Evolutionary conservation across 345 rosid genomes (phyloP).

Genomic region (Viola odorata): DNA sequence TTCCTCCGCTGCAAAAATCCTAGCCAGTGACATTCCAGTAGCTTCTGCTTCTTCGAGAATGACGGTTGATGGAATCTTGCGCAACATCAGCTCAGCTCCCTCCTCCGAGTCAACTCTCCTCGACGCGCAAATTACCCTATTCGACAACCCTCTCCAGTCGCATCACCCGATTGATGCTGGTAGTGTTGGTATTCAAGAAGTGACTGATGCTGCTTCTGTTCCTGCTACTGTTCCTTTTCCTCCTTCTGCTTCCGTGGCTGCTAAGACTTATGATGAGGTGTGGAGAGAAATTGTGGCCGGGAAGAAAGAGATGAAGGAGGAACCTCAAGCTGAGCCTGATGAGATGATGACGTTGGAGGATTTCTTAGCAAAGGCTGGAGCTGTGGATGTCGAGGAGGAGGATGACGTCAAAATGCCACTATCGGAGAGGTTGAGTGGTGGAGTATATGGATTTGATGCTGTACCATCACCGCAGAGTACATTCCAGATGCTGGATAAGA

Average conservation of each 20-base stretch:
- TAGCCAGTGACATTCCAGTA: constrained; percentile 10
- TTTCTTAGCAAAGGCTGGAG: constrained; percentile 70
- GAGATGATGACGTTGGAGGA: constrained; percentile 93
- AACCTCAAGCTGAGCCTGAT: constrained; percentile 37
- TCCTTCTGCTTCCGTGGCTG: neutral
- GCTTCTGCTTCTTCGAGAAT: constrained; percentile 23
- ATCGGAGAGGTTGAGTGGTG: constrained; percentile 43
- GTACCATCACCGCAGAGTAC: constrained; percentile 24
- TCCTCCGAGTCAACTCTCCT: constrained; percentile 41
- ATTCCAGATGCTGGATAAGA: constrained; percentile 50
- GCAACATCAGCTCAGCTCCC: constrained; percentile 25
- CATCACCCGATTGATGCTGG: neutral
- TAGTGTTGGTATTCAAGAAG: neutral
- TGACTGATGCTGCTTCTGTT: constrained; percentile 5
- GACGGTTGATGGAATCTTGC: constrained; percentile 44
- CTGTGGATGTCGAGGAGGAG: constrained; percentile 31
- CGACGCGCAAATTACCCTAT: constrained; percentile 33
- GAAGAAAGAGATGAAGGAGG: constrained; percentile 55
- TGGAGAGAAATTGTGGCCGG: constrained; percentile 84
- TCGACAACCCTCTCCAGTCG: constrained; percentile 26
- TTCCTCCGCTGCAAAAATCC: constrained; percentile 1
- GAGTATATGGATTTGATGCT: constrained; percentile 47
- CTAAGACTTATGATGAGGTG: constrained; percentile 60
- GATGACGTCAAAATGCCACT: constrained; percentile 22
- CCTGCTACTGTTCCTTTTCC: neutral